Percentiles rank a stretch among this genome's conserved stretches.
These are phyloP conservation scores for Scheffersomyces titani DNA, from an alignment of 1,139 yeast genomes.

Conservation along the genomic window DNA sequence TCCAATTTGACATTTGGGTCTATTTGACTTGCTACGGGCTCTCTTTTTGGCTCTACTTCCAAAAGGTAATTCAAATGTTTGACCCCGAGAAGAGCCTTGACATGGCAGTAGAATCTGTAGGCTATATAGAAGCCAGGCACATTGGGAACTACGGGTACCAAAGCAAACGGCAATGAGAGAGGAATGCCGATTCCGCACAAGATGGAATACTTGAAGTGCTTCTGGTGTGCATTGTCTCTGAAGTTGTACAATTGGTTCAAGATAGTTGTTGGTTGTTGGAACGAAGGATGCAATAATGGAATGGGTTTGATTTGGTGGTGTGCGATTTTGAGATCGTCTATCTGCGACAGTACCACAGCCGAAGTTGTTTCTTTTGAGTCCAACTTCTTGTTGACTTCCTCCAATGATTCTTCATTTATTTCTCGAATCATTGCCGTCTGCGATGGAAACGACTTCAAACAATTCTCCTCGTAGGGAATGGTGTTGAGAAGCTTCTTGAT, in stretches of 20 bases:
- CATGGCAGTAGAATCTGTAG: conserved; percentile 82
- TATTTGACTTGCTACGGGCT: conserved; percentile 1
- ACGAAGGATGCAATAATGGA: conserved; percentile 44
- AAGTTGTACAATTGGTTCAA: conserved; percentile 33
- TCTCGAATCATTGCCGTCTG: conserved; percentile 50
- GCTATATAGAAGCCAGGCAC: conserved; percentile 91
- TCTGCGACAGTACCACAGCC: conserved; percentile 32
- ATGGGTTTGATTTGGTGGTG: conserved; percentile 39
- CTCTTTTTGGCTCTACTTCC: conserved; percentile 14
- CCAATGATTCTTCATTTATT: conserved; percentile 22
- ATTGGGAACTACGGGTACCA: conserved; percentile 88
- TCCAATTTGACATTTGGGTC: conserved; percentile 1
- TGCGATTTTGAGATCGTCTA: conserved; percentile 29
- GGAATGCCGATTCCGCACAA: conserved; percentile 69
- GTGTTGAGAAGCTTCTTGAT: conserved; percentile 39
- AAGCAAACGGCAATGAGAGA: conserved; percentile 73
- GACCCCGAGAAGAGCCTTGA: conserved; percentile 78
- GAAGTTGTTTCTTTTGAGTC: conserved; percentile 2
- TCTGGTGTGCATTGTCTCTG: conserved; percentile 24
- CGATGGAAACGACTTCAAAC: conserved; percentile 54
- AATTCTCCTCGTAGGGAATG: conserved; percentile 55
- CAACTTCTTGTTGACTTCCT: conserved; percentile 5
- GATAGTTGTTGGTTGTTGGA: conserved; percentile 35
- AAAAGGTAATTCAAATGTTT: conserved; percentile 61
- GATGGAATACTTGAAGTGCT: conserved; percentile 36